Conservation (phyloP, 306 rosid genomes). For the Sicyos baderoa region DNA sequence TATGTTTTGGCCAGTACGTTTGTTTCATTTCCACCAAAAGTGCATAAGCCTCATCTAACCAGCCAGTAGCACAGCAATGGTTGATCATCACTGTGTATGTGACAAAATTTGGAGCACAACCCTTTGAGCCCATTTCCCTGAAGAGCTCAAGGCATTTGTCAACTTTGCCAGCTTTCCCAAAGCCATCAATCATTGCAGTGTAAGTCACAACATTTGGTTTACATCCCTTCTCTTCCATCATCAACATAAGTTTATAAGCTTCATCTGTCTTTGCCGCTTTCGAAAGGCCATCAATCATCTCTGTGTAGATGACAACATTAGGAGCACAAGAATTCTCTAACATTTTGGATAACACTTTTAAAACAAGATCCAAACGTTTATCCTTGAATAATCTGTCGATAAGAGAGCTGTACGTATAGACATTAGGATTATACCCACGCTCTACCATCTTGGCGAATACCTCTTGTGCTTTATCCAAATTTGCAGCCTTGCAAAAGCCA, state of each 20-base stretch:
- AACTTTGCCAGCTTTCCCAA: constrained; percentile 59
- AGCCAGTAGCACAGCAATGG: constrained; percentile 65
- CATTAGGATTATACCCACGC: constrained; percentile 58
- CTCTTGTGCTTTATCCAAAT: constrained; percentile 68
- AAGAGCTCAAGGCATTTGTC: constrained; percentile 64
- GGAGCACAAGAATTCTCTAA: constrained; percentile 65
- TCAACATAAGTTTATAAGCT: constrained; percentile 69
- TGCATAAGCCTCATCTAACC: constrained; percentile 60
- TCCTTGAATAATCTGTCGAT: constrained; percentile 70
- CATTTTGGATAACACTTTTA: constrained; percentile 77
- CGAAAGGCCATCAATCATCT: constrained; percentile 81
- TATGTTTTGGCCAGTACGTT: constrained; percentile 70
- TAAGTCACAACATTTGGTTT: constrained; percentile 78
- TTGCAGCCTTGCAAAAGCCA: constrained; percentile 75
- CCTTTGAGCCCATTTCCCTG: constrained; percentile 64
- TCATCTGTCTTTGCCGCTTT: constrained; percentile 68
- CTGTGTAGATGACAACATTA: constrained; percentile 79
- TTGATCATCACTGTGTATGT: constrained; percentile 74
- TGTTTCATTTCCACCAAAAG: constrained; percentile 82
- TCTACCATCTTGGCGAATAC: constrained; percentile 71
- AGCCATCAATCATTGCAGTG: constrained; percentile 84
- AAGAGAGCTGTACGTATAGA: constrained; percentile 74
- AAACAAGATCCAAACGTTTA: constrained; percentile 60
- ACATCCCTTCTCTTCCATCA: constrained; percentile 80
- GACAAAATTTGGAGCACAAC: constrained; percentile 80